A percentile compares a stretch with the other conserved stretches of the same genome.
Evolutionary conservation across 2,329 filamentous ascomycete genomes (phyloP).

Genomic region (Ophiostoma quercus): DNA sequence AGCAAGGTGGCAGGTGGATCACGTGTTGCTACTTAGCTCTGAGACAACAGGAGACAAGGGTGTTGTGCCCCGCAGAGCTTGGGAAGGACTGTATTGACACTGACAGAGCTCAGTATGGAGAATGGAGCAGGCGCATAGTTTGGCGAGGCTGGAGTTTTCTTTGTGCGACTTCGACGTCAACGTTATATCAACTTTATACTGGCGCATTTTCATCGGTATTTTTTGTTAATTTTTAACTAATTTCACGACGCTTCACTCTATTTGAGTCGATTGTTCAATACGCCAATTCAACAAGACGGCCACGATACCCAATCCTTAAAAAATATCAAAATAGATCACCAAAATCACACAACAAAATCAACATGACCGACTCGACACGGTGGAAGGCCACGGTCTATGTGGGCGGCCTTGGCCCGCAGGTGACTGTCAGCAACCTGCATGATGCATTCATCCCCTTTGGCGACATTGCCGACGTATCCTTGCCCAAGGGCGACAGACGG

Average conservation of each 20-base stretch:
- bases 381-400: constrained; percentile 92
- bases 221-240: neutral
- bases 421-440: constrained; percentile 69
- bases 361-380: constrained; percentile 75
- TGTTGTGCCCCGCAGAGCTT: constrained; percentile 1
- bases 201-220: neutral
- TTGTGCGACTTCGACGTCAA: neutral
- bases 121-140: neutral
- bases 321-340: neutral
- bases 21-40: constrained; percentile 1
- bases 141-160: constrained; percentile 3
- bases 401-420: constrained; percentile 75
- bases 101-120: neutral
- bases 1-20: constrained; percentile 1
- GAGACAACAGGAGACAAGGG: neutral
- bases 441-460: constrained; percentile 96
- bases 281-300: neutral
- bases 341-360: neutral
- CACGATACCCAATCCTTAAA: neutral
- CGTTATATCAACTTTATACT: neutral
- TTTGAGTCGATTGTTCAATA: neutral
- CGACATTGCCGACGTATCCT: constrained; percentile 83
- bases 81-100: neutral
- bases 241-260: neutral
- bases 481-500: constrained; percentile 78